Conservation (phyloP, 1,139 yeast species). For the Pichia sp. region DNA sequence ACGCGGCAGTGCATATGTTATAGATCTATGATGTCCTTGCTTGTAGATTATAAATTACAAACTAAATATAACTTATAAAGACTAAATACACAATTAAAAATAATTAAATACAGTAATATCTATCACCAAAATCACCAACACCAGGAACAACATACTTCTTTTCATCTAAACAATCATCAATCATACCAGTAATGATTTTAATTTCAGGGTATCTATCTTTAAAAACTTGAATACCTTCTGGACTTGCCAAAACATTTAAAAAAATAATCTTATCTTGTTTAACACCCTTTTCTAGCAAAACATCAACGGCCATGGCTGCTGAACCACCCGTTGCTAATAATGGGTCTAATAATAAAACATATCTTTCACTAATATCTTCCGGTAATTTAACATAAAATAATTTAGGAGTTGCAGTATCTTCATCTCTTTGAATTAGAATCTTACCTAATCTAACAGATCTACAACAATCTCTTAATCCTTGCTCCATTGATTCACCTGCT, state of each 20-base stretch:
- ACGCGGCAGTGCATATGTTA: not conserved
- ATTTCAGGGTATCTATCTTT: slow-evolving; percentile 74
- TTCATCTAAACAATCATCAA: slow-evolving; percentile 81
- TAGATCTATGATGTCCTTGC: no score
- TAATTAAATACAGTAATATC: slow-evolving; percentile 78
- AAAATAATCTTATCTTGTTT: slow-evolving; percentile 80
- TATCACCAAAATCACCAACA: slow-evolving; percentile 95
- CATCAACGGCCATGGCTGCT: slow-evolving; percentile 95
- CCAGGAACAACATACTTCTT: slow-evolving; percentile 88
- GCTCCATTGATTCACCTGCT: slow-evolving; percentile 99
- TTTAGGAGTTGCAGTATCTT: slow-evolving; percentile 77
- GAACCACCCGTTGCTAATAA: slow-evolving; percentile 99
- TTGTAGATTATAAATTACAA: no score
- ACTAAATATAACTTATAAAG: no score
- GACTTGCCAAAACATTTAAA: slow-evolving; percentile 85
- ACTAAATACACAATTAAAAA: no score
- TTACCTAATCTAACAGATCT: slow-evolving; percentile 94
- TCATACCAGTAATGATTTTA: slow-evolving; percentile 86
- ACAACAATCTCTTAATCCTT: slow-evolving; percentile 93
- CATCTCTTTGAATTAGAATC: slow-evolving; percentile 93
- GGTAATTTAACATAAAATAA: slow-evolving; percentile 90
- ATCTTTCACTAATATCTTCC: slow-evolving; percentile 79
- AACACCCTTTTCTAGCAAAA: slow-evolving; percentile 78
- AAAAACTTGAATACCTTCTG: slow-evolving; percentile 84
- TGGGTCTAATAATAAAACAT: slow-evolving; percentile 87